Evolutionary conservation across 495 filamentous ascomycete species (phyloP).

Genomic region (Sordaria brevicollis): DNA sequence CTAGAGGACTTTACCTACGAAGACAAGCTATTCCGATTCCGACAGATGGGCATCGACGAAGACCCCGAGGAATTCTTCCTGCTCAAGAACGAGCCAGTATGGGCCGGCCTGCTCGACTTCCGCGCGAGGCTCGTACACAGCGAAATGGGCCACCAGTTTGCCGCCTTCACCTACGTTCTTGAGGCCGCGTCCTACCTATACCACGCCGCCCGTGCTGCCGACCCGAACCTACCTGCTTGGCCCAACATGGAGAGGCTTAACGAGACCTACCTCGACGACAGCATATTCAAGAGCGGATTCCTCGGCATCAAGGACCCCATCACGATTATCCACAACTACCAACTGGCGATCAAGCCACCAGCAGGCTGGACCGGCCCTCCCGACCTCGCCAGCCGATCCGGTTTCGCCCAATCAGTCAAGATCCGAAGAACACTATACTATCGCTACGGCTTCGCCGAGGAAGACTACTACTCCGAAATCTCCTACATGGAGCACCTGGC

Average conservation of each 20-base stretch:
- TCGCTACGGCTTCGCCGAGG: conserved; percentile 3
- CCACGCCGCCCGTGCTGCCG: background rate
- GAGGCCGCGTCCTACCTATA: conserved; percentile 13
- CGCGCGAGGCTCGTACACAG: conserved; percentile 16
- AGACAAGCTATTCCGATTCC: conserved; percentile 5
- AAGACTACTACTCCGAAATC: background rate
- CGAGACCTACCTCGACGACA: conserved; percentile 1
- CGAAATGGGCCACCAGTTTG: conserved; percentile 13
- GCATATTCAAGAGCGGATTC: background rate
- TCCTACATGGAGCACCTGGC: conserved; percentile 3
- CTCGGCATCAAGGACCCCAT: background rate
- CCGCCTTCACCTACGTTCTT: conserved; percentile 5
- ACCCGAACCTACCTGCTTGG: conserved; percentile 4
- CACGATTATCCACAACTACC: conserved; percentile 4
- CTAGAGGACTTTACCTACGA: conserved; percentile 11
- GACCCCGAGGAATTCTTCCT: conserved; percentile 8
- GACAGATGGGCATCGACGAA: background rate
- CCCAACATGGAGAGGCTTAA: background rate
- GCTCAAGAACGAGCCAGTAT: conserved; percentile 16
- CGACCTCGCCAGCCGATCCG: background rate
- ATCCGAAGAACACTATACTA: conserved; percentile 1
- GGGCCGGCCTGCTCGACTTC: conserved; percentile 17
- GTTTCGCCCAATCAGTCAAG: background rate
- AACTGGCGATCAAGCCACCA: background rate
- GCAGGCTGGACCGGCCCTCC: background rate